phyloP scores from a whole-genome alignment of 257 asterid species.

The Salvia hispanica region DNA sequence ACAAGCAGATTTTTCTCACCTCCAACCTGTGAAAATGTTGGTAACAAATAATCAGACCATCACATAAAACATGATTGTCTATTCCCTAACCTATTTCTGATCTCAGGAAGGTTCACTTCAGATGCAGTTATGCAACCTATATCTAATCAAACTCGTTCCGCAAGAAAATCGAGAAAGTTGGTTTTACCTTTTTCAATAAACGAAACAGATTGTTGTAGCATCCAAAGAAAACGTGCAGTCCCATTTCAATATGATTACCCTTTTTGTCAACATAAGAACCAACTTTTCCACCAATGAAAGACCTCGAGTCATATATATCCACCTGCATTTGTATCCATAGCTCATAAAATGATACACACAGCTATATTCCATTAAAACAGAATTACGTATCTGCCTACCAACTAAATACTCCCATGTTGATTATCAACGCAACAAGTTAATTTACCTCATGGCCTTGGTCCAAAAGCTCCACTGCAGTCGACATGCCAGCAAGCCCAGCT shows the following conservation, averaged over 20 bases:
- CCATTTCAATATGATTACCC: constrained; percentile 98
- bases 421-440: not conserved
- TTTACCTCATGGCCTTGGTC: constrained; percentile 99
- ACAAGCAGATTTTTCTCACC: constrained; percentile 88
- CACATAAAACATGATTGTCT: not conserved
- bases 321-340: constrained; percentile 55
- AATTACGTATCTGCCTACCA: too few species aligned
- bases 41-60: constrained; percentile 25
- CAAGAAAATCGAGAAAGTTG: constrained; percentile 22
- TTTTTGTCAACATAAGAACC: constrained; percentile 92
- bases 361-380: not conserved
- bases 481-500: constrained; percentile 99
- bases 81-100: not conserved
- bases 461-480: constrained; percentile 98
- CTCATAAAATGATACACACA: constrained; percentile 23
- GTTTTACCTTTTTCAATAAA: constrained; percentile 84
- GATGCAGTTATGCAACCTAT: constrained; percentile 1
- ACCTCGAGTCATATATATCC: constrained; percentile 89
- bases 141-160: not conserved
- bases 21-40: constrained; percentile 62
- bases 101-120: not conserved
- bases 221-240: constrained; percentile 97
- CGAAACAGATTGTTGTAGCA: constrained; percentile 98
- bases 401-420: too few species aligned
- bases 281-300: constrained; percentile 98